These are phyloP conservation scores for Sarcodon aspratus DNA, from an alignment of 768 basidiomycete species.

Conservation along the genomic window DNA sequence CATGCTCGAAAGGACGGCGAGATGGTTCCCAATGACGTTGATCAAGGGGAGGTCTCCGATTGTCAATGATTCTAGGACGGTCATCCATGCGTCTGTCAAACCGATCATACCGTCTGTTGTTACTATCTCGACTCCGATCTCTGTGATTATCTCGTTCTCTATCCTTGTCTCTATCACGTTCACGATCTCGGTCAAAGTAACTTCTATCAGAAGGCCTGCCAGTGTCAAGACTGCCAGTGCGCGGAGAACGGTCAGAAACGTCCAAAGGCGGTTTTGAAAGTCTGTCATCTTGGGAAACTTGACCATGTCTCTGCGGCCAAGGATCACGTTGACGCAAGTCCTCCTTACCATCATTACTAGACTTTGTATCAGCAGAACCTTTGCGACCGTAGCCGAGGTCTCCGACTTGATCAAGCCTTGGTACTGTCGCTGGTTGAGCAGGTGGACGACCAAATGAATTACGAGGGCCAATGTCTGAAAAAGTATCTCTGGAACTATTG, in stretches of 20 bases:
- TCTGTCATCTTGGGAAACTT: constrained; percentile 12
- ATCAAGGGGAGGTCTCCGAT: constrained; percentile 31
- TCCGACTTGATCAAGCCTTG: constrained; percentile 2
- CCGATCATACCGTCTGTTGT: constrained; percentile 21
- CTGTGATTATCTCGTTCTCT: constrained; percentile 20
- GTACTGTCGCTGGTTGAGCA: constrained; percentile 2
- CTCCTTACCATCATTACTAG: constrained; percentile 13
- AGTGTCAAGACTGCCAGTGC: neutral
- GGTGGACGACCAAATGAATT: neutral
- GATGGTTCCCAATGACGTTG: constrained; percentile 35
- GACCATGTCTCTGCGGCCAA: constrained; percentile 10
- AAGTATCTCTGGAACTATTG: neutral
- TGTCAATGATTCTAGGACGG: constrained; percentile 19
- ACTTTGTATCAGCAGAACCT: constrained; percentile 15
- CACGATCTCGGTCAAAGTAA: neutral
- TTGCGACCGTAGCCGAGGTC: constrained; percentile 11
- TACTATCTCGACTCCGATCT: constrained; percentile 20
- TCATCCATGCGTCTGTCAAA: constrained; percentile 29
- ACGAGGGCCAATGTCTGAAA: neutral
- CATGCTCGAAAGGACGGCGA: constrained; percentile 12
- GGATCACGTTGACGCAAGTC: constrained; percentile 13
- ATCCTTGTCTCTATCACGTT: constrained; percentile 14
- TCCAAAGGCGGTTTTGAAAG: constrained; percentile 9
- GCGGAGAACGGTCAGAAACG: constrained; percentile 1
- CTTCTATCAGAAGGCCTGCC: neutral